These are phyloP conservation scores for Starmerella asiatica DNA, from an alignment of 805 yeast species.

Conservation along the genomic window DNA sequence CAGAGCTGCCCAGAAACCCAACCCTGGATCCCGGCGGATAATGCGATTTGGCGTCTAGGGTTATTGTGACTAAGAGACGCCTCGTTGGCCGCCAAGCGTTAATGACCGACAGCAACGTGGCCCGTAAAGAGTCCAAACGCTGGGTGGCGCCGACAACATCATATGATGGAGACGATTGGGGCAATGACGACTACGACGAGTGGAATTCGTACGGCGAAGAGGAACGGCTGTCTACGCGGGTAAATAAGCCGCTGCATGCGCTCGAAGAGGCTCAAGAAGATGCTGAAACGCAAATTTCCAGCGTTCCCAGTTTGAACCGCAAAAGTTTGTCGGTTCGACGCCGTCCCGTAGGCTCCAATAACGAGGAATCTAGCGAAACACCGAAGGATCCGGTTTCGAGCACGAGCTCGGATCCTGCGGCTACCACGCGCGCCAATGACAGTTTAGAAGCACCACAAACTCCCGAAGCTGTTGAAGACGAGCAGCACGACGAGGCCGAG, in stretches of 20 bases:
- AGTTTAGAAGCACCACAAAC: background rate
- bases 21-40: too few species aligned
- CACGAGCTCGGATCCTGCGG: background rate
- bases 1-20: too few species aligned
- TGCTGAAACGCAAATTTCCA: background rate
- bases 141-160: slow-evolving; percentile 28
- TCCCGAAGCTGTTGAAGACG: background rate
- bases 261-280: slow-evolving; percentile 5
- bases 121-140: slow-evolving; percentile 25
- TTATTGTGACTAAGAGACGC: too few species aligned
- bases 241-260: background rate
- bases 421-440: background rate
- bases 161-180: slow-evolving; percentile 30
- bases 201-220: slow-evolving; percentile 5
- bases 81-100: too few species aligned
- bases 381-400: background rate
- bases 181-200: slow-evolving; percentile 23
- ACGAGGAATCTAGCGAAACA: background rate
- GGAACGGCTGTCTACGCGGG: background rate
- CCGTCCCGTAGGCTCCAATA: background rate
- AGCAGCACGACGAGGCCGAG: too few species aligned
- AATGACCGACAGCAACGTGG: slow-evolving; percentile 12
- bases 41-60: too few species aligned
- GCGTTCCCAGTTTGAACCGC: background rate
- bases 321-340: background rate